phyloP scores from a whole-genome alignment of 2,329 filamentous ascomycete genomes.

The Neopestalotiopsis rosae region DNA sequence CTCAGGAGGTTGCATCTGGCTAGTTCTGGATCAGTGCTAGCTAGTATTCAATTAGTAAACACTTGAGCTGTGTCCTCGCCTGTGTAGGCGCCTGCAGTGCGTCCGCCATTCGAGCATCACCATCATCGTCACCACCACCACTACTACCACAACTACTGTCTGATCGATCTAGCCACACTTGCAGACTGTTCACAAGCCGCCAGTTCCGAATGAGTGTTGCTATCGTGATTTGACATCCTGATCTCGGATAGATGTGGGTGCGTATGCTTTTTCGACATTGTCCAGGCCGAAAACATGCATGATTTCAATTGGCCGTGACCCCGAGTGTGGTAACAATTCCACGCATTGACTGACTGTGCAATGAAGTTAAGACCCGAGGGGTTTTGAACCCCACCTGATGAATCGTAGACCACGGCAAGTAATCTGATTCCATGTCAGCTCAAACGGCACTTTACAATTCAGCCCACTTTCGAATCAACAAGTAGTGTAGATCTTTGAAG shows the following conservation, averaged over 20 bases:
- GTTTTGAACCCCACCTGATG: background rate
- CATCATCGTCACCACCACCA: background rate
- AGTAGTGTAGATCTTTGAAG: background rate
- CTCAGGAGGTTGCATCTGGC: background rate
- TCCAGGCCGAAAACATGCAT: background rate
- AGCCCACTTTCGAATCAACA: background rate
- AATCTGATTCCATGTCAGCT: background rate
- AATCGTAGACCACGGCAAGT: background rate
- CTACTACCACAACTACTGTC: background rate
- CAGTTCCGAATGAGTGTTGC: background rate
- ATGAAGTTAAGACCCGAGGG: background rate
- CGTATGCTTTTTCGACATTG: background rate
- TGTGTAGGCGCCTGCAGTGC: background rate
- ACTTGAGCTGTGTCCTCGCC: background rate
- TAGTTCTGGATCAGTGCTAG: background rate
- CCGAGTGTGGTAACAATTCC: background rate
- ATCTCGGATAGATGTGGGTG: background rate
- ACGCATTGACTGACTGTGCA: background rate
- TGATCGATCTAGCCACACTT: background rate
- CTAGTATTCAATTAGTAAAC: background rate
- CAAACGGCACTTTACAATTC: background rate
- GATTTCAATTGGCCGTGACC: background rate
- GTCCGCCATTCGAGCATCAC: background rate
- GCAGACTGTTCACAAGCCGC: background rate
- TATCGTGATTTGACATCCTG: background rate